Conservation (phyloP, 1,284 basidiomycete species). For the Omphalotus olearius region DNA sequence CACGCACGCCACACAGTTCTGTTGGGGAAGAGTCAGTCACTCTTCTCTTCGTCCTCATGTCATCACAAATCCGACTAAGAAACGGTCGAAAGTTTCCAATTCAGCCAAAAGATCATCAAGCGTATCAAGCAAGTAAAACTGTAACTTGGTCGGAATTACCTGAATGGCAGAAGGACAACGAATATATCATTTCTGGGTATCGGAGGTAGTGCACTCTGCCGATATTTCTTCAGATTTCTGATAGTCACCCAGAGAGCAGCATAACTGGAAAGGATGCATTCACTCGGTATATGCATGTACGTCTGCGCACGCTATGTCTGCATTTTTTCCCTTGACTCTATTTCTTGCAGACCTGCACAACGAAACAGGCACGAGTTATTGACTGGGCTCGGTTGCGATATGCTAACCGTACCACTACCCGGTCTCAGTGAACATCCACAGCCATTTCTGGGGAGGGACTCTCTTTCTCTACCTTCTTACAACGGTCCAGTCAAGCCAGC, state of each 20-base stretch:
- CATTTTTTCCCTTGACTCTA: conserved; percentile 16
- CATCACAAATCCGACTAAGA: too few species aligned
- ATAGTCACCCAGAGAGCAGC: conserved; percentile 45
- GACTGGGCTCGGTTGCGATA: not conserved
- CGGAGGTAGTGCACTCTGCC: conserved; percentile 43
- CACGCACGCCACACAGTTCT: too few species aligned
- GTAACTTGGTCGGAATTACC: conserved; percentile 62
- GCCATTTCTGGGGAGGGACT: conserved; percentile 74
- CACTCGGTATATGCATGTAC: conserved; percentile 71
- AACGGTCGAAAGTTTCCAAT: too few species aligned
- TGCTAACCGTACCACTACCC: not conserved
- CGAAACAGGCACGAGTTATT: conserved; percentile 55
- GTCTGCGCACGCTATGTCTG: conserved; percentile 25
- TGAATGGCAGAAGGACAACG: conserved; percentile 73
- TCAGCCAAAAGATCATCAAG: too few species aligned
- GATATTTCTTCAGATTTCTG: conserved; percentile 1
- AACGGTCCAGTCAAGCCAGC: conserved; percentile 46
- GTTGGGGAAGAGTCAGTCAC: too few species aligned
- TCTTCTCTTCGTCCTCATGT: too few species aligned
- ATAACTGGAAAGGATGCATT: conserved; percentile 62
- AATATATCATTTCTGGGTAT: conserved; percentile 72
- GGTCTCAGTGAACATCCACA: conserved; percentile 84
- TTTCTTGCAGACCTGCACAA: conserved; percentile 69
- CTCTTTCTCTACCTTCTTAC: conserved; percentile 62
- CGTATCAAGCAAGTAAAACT: conserved; percentile 24